Evolutionary conservation across 495 filamentous ascomycete genomes (phyloP), one percentile per base, ranked within the genome.

Genomic region (Staphylotrichum tortipilum): DNA sequence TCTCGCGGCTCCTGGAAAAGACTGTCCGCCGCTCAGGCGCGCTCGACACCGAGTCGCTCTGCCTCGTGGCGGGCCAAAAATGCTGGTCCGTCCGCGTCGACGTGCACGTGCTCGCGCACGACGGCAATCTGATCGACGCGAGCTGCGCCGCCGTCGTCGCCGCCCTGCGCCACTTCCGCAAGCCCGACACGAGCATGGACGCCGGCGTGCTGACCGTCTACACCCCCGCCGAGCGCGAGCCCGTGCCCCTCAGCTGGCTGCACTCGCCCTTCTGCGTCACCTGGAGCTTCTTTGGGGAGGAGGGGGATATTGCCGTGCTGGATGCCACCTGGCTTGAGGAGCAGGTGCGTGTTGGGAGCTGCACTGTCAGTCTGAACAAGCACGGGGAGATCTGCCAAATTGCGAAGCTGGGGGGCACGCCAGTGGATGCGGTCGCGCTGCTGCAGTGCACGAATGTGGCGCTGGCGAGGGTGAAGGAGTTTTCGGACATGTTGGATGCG

Each of bases 31-130:
- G 91, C 39, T 94, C 89, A 7, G 81, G 80, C 52, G 92, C 92
- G 9, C 76, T 98, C 21, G 89, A 95, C 62, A 95, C 89, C 23
- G 92, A 98, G 70, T 94, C 89, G 2, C 78, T 98, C 24, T 98
- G 92, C 64, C 86, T 98, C 12, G 68, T 97, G 19, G 89, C 92
- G 21, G 89, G 88, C 12, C 73, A 84, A 46, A 94, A 90, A 66
- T 89, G 85, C 69, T 98, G 92, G 86, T 80, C 78, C 40, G 75
- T 98, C 44, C 85, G 88, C 21, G 89, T 88, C 5, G 88, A 94
- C 59, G 77, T 96, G 3, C 92, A 97, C 67, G 79, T 97, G 31
- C 74, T 95, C 14, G 84, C 86, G 41, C 86, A 86, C 66, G 90
- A 95, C 60, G 92, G 92, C 21, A 86, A 86, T 52, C 73, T 98